Evolutionary conservation across 345 rosid genomes (phyloP).

Genomic region (Arabidopsis arenosa): DNA sequence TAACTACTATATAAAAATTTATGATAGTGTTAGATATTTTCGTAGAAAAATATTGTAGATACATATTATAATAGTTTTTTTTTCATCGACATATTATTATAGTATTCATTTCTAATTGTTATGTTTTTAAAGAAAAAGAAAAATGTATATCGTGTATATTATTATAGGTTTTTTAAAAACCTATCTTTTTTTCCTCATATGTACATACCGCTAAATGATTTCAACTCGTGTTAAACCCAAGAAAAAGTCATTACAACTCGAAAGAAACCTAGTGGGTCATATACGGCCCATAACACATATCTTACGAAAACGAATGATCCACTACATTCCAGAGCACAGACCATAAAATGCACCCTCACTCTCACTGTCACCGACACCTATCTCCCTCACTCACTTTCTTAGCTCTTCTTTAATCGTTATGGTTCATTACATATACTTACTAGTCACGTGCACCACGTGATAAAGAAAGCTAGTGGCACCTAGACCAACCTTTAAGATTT

Average conservation of each 20-base stretch:
- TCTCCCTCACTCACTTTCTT: background rate
- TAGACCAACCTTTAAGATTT: constrained; percentile 14
- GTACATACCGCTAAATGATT: too few species aligned
- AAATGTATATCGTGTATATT: too few species aligned
- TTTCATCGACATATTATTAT: too few species aligned
- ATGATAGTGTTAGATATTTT: too few species aligned
- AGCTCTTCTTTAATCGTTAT: background rate
- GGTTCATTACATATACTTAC: background rate
- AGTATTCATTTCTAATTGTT: too few species aligned
- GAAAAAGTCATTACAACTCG: background rate
- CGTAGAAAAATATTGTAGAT: too few species aligned
- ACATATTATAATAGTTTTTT: too few species aligned
- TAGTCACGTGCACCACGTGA: constrained; percentile 32
- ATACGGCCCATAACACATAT: constrained; percentile 14
- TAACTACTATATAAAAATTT: too few species aligned
- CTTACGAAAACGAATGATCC: background rate
- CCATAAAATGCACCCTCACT: constrained; percentile 8
- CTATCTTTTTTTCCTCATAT: too few species aligned
- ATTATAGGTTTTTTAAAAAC: too few species aligned
- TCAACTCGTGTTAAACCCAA: background rate
- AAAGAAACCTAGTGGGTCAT: constrained; percentile 14
- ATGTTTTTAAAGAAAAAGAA: too few species aligned
- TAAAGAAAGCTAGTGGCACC: background rate
- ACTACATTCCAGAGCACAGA: background rate
- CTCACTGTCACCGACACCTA: constrained; percentile 17